Conservation (phyloP, 345 rosid genomes). For the Lumnitzera racemosa region DNA sequence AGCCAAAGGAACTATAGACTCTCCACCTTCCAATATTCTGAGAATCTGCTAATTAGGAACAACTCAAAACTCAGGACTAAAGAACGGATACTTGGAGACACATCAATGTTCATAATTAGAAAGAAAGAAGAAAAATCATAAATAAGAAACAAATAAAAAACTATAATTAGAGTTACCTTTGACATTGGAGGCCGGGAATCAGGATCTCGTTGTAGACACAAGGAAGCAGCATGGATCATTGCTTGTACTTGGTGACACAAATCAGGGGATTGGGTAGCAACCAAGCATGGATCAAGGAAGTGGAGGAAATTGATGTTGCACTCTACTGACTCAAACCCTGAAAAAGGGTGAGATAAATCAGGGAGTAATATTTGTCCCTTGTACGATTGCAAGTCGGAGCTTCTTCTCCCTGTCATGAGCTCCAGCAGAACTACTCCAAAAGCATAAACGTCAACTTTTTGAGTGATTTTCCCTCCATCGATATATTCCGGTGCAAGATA, state of each 20-base stretch:
- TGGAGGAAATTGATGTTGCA: slow-evolving; percentile 16
- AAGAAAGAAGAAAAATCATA: too few relatives aligned
- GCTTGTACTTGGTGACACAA: slow-evolving; percentile 35
- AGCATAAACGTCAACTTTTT: slow-evolving; percentile 55
- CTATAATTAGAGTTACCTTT: slow-evolving; percentile 22
- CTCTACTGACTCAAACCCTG: slow-evolving; percentile 26
- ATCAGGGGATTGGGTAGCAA: slow-evolving; percentile 15
- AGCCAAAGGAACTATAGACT: slow-evolving; percentile 23
- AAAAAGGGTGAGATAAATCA: slow-evolving; percentile 39
- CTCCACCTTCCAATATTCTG: slow-evolving; percentile 56
- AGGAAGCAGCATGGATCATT: slow-evolving; percentile 33
- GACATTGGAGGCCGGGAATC: slow-evolving; percentile 52
- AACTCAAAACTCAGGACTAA: neutral
- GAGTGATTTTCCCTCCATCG: slow-evolving; percentile 37
- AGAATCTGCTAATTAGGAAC: slow-evolving; percentile 20
- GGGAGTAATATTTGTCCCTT: slow-evolving; percentile 29
- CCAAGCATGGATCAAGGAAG: slow-evolving; percentile 38
- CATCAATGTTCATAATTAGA: too few relatives aligned
- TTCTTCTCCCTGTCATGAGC: slow-evolving; percentile 51
- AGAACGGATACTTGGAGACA: neutral
- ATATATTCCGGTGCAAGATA: slow-evolving; percentile 60
- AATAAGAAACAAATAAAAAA: neutral
- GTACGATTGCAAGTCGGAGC: slow-evolving; percentile 29
- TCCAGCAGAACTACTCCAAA: slow-evolving; percentile 62
- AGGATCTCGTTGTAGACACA: slow-evolving; percentile 44